Evolutionary conservation across 495 filamentous ascomycete species (phyloP).

Genomic region (Corynascus novoguineensis): DNA sequence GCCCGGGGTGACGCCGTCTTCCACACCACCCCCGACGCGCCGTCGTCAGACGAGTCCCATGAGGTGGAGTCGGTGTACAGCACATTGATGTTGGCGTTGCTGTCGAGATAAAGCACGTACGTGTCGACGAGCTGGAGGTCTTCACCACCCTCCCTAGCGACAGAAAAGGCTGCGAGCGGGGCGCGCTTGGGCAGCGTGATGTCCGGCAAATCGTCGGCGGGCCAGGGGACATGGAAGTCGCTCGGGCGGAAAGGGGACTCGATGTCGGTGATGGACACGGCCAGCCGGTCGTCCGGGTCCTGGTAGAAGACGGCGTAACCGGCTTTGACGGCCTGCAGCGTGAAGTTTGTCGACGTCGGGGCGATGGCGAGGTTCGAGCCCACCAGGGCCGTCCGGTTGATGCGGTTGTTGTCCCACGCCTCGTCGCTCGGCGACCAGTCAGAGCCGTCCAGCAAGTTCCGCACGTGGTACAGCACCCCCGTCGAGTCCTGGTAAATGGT

Average conservation of each 20-base stretch:
- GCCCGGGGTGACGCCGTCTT: conserved; percentile 11
- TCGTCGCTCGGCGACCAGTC: background rate
- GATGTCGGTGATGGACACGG: conserved; percentile 9
- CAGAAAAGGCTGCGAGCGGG: conserved; percentile 19
- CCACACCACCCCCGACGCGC: conserved; percentile 5
- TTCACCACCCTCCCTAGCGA: conserved; percentile 8
- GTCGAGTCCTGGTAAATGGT: conserved; percentile 11
- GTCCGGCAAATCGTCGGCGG: background rate
- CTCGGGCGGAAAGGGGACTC: background rate
- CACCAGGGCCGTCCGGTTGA: conserved; percentile 5
- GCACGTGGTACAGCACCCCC: conserved; percentile 11
- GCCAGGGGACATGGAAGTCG: conserved; percentile 12
- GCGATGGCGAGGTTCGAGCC: conserved; percentile 13
- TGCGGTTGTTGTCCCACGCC: conserved; percentile 6
- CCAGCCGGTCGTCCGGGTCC: background rate
- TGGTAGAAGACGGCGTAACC: conserved; percentile 26
- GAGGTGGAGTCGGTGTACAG: conserved; percentile 3
- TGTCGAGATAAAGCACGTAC: conserved; percentile 18
- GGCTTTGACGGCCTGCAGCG: conserved; percentile 6
- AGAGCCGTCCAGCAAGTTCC: conserved; percentile 10
- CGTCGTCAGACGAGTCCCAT: background rate
- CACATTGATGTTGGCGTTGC: conserved; percentile 11
- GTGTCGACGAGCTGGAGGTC: conserved; percentile 12
- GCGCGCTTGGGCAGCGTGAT: background rate
- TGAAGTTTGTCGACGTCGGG: conserved; percentile 14